Base-by-base conservation (phyloP, 1,284 basidiomycete genomes). In the Acaromyces ingoldii region DNA sequence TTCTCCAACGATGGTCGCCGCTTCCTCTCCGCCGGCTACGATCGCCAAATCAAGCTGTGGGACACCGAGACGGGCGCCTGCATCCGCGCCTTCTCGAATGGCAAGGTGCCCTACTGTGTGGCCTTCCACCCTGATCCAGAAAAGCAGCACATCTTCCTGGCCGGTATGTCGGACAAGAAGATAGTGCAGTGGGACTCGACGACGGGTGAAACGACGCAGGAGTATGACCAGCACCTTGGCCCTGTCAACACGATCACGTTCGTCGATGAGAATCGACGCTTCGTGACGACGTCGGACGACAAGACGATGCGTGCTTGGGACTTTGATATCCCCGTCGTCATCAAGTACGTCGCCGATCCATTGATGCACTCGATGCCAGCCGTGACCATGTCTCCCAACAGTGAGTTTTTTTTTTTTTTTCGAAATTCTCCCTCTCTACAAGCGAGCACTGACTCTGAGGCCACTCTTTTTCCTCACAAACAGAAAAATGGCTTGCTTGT, bases 321-420 rank as follows among this genome's bases (percentile, higher is more conserved):
- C 57, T 77, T 60, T 49, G 91, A 97, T 78, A 96, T 96, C 61
- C 92, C 92, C 4, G 92, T 98, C 24, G 91, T 96, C 54, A 97
- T 98, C 82, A 98, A 99, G 78, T 95, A 97, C 77, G 96, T 98
- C 58, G 92, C 95, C 28, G 95, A 99, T 76, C 95, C 95, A 7
- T 86, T 91, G 74, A 98, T 99, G 95, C 92, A 99, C 78, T 95
- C 91, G 30, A 97, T 99, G 92, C 95, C 95, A 10, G 88, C 93
- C 15, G 92, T 97, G 33, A 89, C 90, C 7, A 78, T 92, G 28
- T 91, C 96, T 76, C 95, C 95, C 9, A 91, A 84, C 54, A 88
- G 91, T 93, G 76, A 63, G 89, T 84, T 19, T n/a, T 15, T 41
- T 38, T 11, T 6, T 3, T 11, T 22, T 10, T 13, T 30, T 30